Evolutionary conservation across 352 stramenopile species (phyloP).

Genomic region (Saprolegnia parasitica): DNA sequence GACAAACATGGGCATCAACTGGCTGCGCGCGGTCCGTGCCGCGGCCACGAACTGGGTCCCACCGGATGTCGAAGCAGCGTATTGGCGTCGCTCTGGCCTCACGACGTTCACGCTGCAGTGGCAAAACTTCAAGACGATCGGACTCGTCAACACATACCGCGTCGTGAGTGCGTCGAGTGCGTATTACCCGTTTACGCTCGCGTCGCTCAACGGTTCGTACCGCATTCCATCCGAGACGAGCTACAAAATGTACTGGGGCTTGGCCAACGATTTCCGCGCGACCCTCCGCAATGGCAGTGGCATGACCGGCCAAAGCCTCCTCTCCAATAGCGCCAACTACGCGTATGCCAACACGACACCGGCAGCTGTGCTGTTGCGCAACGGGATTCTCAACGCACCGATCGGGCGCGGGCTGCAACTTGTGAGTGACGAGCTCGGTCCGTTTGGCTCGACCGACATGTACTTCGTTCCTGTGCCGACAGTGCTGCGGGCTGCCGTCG

Average conservation of each 20-base stretch:
- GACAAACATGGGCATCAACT: not conserved
- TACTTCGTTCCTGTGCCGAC: not conserved
- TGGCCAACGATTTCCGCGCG: constrained; percentile 3
- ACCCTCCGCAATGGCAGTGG: not conserved
- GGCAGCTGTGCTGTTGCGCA: too few relatives aligned
- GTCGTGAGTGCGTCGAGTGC: not conserved
- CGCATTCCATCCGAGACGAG: not conserved
- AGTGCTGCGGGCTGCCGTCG: not conserved
- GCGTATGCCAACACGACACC: too few relatives aligned
- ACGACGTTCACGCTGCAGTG: not conserved
- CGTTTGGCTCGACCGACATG: constrained; percentile 7
- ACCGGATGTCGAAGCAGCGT: not conserved
- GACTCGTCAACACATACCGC: not conserved
- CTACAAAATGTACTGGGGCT: constrained; percentile 17
- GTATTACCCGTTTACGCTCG: not conserved
- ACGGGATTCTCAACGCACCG: too few relatives aligned
- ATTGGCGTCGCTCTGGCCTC: not conserved
- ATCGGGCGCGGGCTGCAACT: too few relatives aligned
- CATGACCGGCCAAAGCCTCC: not conserved
- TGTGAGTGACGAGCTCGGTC: too few relatives aligned
- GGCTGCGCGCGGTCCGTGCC: not conserved
- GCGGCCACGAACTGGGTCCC: not conserved
- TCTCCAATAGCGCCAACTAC: not conserved
- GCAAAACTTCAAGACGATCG: constrained; percentile 28
- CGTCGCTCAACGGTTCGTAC: constrained; percentile 6